Evolutionary conservation across 352 stramenopile genomes (phyloP).

Genomic region (Phytophthora aleatoria): DNA sequence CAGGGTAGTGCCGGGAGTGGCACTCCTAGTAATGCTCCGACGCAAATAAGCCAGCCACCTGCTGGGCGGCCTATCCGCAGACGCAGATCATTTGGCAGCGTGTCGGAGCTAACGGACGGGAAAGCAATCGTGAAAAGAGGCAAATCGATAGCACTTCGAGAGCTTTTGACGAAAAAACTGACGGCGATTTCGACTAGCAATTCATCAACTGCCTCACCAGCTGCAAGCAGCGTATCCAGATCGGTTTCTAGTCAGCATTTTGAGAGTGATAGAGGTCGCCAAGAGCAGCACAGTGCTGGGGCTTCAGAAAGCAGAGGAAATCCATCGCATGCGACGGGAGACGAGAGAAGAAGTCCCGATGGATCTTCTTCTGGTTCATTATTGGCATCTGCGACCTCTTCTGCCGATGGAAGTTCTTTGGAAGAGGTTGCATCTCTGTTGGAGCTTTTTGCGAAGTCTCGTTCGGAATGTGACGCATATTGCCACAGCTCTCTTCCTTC

Average conservation of each 20-base stretch:
- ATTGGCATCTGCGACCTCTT: slow-evolving; percentile 2
- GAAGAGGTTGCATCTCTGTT: slow-evolving; percentile 67
- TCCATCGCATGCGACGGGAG: slow-evolving; percentile 4
- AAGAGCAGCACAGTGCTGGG: slow-evolving; percentile 19
- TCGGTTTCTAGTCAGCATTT: slow-evolving; percentile 32
- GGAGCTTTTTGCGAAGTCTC: slow-evolving; percentile 69
- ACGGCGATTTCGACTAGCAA: slow-evolving; percentile 26
- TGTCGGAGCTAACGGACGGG: slow-evolving; percentile 56
- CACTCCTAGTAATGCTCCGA: slow-evolving; percentile 27
- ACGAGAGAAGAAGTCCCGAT: slow-evolving; percentile 24
- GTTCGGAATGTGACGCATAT: slow-evolving; percentile 72
- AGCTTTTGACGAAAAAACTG: slow-evolving; percentile 64
- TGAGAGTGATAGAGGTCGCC: slow-evolving; percentile 26
- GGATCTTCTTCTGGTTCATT: slow-evolving; percentile 11
- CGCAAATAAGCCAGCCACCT: slow-evolving; percentile 30
- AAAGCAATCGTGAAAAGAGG: slow-evolving; percentile 44
- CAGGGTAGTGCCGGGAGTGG: slow-evolving; percentile 29
- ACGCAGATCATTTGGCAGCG: slow-evolving; percentile 72
- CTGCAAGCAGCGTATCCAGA: slow-evolving; percentile 22
- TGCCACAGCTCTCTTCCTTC: slow-evolving; percentile 64
- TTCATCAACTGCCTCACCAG: slow-evolving; percentile 5
- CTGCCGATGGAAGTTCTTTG: slow-evolving; percentile 22
- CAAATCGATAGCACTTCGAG: slow-evolving; percentile 51
- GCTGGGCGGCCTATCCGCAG: slow-evolving; percentile 55
- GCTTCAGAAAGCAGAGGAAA: slow-evolving; percentile 27